Evolutionary conservation across 148 eudicot genomes (phyloP).

Genomic region (Vaccinium myrtillus): DNA sequence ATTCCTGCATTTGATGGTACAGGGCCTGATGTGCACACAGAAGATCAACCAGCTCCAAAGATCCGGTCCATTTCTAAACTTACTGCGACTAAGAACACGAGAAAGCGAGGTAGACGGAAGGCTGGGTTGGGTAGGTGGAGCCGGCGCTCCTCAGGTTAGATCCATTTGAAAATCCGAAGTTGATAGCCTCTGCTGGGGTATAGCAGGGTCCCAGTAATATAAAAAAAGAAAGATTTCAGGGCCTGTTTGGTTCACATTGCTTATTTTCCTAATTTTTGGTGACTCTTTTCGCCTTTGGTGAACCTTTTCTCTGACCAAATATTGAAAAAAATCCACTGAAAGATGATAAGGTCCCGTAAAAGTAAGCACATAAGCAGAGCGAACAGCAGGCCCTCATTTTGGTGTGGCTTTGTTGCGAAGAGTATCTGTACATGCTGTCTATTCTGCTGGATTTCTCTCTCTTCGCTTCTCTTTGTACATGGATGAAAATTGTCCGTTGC

Average conservation of each 20-base stretch:
- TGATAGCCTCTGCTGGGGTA: background rate
- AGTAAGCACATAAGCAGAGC: background rate
- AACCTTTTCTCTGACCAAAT: background rate
- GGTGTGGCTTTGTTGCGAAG: background rate
- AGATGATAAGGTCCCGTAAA: background rate
- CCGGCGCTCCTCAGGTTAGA: slow-evolving; percentile 38
- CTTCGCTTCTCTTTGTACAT: slow-evolving; percentile 4
- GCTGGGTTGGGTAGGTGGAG: slow-evolving; percentile 46
- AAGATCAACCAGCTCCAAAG: slow-evolving; percentile 41
- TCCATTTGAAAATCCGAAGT: background rate
- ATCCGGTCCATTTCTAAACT: slow-evolving; percentile 39
- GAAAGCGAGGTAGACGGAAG: slow-evolving; percentile 58
- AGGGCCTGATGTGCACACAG: slow-evolving; percentile 28
- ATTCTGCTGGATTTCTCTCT: slow-evolving; percentile 4
- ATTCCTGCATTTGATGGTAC: slow-evolving; percentile 18
- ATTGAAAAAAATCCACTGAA: background rate
- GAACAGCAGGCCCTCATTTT: background rate
- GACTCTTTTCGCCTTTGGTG: background rate
- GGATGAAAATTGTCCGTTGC: background rate
- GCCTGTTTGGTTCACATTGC: background rate
- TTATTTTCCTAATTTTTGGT: background rate
- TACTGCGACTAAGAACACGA: slow-evolving; percentile 39
- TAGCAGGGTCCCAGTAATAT: background rate
- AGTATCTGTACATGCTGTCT: background rate
- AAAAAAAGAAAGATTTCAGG: background rate